Conservation (phyloP, 1,139 yeast species). For the Hansenula lynferdii region DNA sequence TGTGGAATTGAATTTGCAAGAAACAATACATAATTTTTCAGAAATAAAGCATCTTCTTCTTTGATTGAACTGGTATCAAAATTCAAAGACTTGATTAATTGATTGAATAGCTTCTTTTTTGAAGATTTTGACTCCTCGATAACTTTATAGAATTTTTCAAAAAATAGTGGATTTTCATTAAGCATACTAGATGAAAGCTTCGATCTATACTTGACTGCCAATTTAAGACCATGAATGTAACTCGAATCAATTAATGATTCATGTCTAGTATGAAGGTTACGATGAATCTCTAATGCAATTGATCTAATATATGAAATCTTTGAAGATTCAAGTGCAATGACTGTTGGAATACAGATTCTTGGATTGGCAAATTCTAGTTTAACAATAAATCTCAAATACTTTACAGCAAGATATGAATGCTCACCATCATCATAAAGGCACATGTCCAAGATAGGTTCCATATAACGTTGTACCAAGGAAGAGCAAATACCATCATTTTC, state of each 20-base stretch:
- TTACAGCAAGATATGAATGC: constrained; percentile 44
- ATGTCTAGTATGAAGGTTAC: constrained; percentile 54
- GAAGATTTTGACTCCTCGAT: constrained; percentile 39
- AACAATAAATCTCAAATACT: constrained; percentile 50
- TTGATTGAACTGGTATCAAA: constrained; percentile 22
- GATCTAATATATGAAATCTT: constrained; percentile 36
- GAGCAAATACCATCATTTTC: constrained; percentile 70
- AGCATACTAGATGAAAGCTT: constrained; percentile 7
- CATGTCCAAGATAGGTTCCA: constrained; percentile 40
- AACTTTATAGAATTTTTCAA: constrained; percentile 36
- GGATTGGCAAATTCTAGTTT: constrained; percentile 74
- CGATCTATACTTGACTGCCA: constrained; percentile 41
- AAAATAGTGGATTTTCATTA: constrained; percentile 16
- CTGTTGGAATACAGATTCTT: constrained; percentile 57
- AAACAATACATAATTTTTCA: constrained; percentile 31
- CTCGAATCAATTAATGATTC: constrained; percentile 67
- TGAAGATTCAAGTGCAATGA: constrained; percentile 66
- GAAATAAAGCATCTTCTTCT: constrained; percentile 11
- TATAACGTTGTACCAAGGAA: constrained; percentile 61
- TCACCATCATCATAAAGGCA: constrained; percentile 43
- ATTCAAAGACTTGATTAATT: constrained; percentile 31
- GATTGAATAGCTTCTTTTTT: constrained; percentile 40
- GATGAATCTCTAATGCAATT: constrained; percentile 49
- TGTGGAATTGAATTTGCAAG: constrained; percentile 32
- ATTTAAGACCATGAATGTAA: constrained; percentile 58